Conservation (phyloP, 2,329 filamentous ascomycete species). For the Phoma sp. region DNA sequence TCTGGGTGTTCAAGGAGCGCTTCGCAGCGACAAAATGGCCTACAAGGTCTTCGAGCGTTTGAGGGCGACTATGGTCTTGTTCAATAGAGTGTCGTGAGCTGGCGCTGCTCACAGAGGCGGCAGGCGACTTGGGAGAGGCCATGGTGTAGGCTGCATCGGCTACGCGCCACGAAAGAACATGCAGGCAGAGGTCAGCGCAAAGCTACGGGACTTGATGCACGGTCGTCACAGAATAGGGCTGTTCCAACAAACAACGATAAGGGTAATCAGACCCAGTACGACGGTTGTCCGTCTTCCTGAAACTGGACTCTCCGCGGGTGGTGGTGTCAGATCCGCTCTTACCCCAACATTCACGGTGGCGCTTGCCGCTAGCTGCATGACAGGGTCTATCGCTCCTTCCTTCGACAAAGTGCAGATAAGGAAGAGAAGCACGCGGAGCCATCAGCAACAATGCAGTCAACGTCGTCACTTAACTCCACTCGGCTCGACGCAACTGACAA, state of each 20-base stretch:
- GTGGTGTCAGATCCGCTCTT: slow-evolving; percentile 7
- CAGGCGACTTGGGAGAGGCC: slow-evolving; percentile 51
- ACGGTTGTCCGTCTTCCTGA: background rate
- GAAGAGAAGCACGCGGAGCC: background rate
- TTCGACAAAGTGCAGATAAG: slow-evolving; percentile 1
- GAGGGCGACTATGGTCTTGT: slow-evolving; percentile 42
- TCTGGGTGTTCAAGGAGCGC: slow-evolving; percentile 82
- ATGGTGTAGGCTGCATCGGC: slow-evolving; percentile 21
- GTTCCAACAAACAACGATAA: background rate
- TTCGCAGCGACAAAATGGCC: slow-evolving; percentile 86
- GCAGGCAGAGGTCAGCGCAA: background rate
- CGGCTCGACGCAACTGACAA: background rate
- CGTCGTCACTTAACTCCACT: background rate
- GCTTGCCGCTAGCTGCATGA: slow-evolving; percentile 17
- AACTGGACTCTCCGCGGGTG: slow-evolving; percentile 3
- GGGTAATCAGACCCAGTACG: background rate
- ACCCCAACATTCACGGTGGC: slow-evolving; percentile 16
- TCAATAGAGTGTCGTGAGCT: slow-evolving; percentile 32
- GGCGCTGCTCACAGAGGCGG: slow-evolving; percentile 47
- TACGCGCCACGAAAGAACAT: background rate
- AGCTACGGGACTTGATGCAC: background rate
- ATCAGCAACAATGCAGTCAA: background rate
- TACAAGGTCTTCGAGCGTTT: slow-evolving; percentile 76
- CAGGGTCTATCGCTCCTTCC: slow-evolving; percentile 9
- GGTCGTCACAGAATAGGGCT: background rate